A percentile compares a stretch with the other conserved stretches of the same genome.
Conservation (phyloP, 192 early-diverging fungal genomes). For the Coemansia sp. region DNA sequence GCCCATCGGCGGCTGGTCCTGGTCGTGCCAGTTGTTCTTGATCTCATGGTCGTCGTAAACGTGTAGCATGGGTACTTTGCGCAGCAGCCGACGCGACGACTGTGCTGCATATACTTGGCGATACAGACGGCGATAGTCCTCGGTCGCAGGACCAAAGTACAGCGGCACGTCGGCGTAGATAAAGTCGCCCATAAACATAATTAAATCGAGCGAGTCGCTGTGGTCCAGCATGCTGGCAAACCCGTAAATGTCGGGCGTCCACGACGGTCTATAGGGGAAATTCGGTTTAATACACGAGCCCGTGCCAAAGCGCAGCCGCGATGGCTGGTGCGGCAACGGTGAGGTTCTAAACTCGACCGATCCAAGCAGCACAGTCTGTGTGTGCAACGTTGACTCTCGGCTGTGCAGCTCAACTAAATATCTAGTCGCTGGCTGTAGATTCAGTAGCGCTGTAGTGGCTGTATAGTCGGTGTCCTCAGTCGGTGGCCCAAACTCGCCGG, state of each 20-base stretch:
- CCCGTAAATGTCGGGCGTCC: constrained; percentile 40
- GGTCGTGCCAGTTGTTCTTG: constrained; percentile 55
- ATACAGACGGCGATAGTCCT: constrained; percentile 54
- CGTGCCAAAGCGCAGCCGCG: constrained; percentile 39
- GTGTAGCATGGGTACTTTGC: constrained; percentile 47
- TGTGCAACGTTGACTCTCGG: constrained; percentile 24
- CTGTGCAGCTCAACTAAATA: constrained; percentile 43
- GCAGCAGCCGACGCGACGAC: constrained; percentile 34
- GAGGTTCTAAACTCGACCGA: constrained; percentile 42
- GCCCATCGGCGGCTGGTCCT: constrained; percentile 37
- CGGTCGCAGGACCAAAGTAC: constrained; percentile 37
- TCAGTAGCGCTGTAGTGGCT: constrained; percentile 15
- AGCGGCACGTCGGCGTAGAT: constrained; percentile 56
- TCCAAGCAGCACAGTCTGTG: constrained; percentile 21
- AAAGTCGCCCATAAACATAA: constrained; percentile 59
- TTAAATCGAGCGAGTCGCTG: constrained; percentile 35
- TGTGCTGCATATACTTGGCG: constrained; percentile 44
- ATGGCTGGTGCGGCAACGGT: constrained; percentile 19
- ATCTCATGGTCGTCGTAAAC: constrained; percentile 61
- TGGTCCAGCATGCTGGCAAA: constrained; percentile 45
- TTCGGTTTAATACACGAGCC: constrained; percentile 59
- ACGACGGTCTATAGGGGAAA: constrained; percentile 45
- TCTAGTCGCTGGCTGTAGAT: constrained; percentile 36
- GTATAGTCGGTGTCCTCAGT: constrained; percentile 37
- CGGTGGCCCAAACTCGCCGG: constrained; percentile 23